Evolutionary conservation across 2,329 filamentous ascomycete genomes (phyloP).

Genomic region (Periglandula ipomoeae): DNA sequence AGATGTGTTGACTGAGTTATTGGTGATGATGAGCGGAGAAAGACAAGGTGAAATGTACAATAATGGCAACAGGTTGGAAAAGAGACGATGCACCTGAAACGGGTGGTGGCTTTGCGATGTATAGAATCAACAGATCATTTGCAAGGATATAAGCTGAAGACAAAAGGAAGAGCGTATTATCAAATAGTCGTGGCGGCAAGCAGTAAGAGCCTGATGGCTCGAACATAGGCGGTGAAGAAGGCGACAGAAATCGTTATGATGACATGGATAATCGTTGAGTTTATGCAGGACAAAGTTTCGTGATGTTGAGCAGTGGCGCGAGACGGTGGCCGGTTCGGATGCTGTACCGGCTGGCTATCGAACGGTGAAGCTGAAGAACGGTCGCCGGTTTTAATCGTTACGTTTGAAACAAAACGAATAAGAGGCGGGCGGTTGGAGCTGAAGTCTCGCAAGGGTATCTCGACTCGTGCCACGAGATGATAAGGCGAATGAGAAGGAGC

Average conservation of each 20-base stretch:
- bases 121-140: constrained; percentile 34
- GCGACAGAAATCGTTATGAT: constrained; percentile 32
- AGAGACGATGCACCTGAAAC: constrained; percentile 11
- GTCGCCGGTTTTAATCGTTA: no score
- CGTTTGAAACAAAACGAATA: no score
- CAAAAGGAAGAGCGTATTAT: constrained; percentile 28
- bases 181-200: constrained; percentile 21
- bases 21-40: background rate
- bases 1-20: background rate
- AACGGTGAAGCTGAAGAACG: no score
- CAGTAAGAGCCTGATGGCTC: constrained; percentile 21
- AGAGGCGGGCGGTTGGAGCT: no score
- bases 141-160: constrained; percentile 22
- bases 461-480: no score
- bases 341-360: no score
- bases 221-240: constrained; percentile 21
- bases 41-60: constrained; percentile 24
- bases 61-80: constrained; percentile 15
- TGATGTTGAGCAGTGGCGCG: no score
- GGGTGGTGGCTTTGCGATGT: constrained; percentile 18
- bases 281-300: constrained; percentile 11
- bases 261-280: constrained; percentile 29
- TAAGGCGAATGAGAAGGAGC: no score
- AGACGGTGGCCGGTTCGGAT: no score
- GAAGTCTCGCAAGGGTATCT: no score